These are phyloP conservation scores for Volvariella volvacea DNA, from an alignment of 1,284 basidiomycete species.

Conservation along the genomic window DNA sequence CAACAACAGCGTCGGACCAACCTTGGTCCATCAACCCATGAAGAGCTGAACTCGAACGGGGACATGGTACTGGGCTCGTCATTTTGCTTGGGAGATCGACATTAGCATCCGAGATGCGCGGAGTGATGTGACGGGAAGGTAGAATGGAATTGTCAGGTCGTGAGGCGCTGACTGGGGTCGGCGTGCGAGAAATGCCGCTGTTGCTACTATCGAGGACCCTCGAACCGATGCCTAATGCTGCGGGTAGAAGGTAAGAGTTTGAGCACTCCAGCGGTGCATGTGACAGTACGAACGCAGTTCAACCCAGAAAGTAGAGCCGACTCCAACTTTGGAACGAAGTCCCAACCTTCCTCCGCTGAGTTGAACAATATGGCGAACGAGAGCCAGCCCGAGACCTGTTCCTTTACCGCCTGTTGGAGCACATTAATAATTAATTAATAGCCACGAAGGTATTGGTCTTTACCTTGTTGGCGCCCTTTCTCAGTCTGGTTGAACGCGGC, in stretches of 20 bases:
- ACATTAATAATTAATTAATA: too few relatives aligned
- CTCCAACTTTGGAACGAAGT: conserved; percentile 51
- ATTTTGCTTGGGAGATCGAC: too few relatives aligned
- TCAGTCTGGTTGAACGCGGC: conserved; percentile 77
- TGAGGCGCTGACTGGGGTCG: too few relatives aligned
- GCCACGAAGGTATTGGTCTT: too few relatives aligned
- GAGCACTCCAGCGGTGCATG: too few relatives aligned
- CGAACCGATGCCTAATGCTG: conserved; percentile 2
- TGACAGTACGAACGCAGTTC: conserved; percentile 53
- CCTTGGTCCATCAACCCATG: conserved; percentile 12
- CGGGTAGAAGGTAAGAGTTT: too few relatives aligned
- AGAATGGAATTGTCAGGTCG: too few relatives aligned
- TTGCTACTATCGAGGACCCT: not conserved
- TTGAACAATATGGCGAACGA: conserved; percentile 88
- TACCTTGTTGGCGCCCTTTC: conserved; percentile 69
- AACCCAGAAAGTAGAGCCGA: conserved; percentile 75
- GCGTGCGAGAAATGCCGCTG: too few relatives aligned
- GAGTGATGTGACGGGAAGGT: too few relatives aligned
- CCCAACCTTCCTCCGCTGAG: conserved; percentile 76
- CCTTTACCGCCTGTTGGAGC: conserved; percentile 61
- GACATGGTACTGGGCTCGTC: conserved; percentile 1
- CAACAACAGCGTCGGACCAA: not conserved
- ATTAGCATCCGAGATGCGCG: too few relatives aligned
- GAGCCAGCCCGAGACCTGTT: conserved; percentile 80
- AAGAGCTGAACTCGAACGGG: conserved; percentile 7